A percentile compares a stretch with the other conserved stretches of the same genome.
These are phyloP conservation scores for Colletotrichum navitas DNA, from an alignment of 2,329 filamentous ascomycete genomes.

Conservation along the genomic window DNA sequence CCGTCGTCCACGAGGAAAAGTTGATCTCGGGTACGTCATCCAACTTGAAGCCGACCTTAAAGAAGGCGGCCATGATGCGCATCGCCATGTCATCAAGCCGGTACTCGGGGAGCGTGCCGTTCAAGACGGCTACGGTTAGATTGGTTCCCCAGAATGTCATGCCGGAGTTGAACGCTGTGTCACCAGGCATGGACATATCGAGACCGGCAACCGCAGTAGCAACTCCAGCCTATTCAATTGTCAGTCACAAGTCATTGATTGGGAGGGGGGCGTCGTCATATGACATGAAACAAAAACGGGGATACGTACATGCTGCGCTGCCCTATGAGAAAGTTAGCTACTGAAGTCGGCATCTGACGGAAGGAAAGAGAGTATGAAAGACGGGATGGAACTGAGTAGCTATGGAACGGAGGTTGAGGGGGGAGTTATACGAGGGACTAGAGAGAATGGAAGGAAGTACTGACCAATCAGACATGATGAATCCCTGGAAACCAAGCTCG, in stretches of 20 bases:
- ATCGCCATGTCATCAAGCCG: slow-evolving; percentile 92
- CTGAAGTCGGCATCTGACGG: not conserved
- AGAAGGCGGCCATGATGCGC: slow-evolving; percentile 80
- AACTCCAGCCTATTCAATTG: slow-evolving; percentile 74
- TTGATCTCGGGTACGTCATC: slow-evolving; percentile 70
- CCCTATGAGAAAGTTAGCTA: not conserved
- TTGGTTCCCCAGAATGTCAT: slow-evolving; percentile 86
- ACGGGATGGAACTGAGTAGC: too few species aligned
- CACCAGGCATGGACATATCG: slow-evolving; percentile 92
- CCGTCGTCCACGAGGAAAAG: slow-evolving; percentile 88
- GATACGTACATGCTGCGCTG: slow-evolving; percentile 12
- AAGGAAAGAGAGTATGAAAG: too few species aligned
- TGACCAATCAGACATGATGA: slow-evolving; percentile 83
- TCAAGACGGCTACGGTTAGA: slow-evolving; percentile 86
- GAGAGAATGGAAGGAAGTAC: not conserved
- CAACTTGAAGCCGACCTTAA: slow-evolving; percentile 72
- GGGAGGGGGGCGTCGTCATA: not conserved
- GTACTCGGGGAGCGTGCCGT: slow-evolving; percentile 89
- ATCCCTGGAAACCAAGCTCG: slow-evolving; percentile 85
- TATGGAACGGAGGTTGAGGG: too few species aligned
- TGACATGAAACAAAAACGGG: too few species aligned
- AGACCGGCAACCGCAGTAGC: slow-evolving; percentile 77
- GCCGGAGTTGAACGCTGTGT: slow-evolving; percentile 81
- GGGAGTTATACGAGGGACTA: too few species aligned
- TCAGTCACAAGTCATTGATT: not conserved